Evolutionary conservation across 2,329 filamentous ascomycete genomes (phyloP), one percentile per base, ranked within the genome.

Genomic region (Penicillium rolfsii): DNA sequence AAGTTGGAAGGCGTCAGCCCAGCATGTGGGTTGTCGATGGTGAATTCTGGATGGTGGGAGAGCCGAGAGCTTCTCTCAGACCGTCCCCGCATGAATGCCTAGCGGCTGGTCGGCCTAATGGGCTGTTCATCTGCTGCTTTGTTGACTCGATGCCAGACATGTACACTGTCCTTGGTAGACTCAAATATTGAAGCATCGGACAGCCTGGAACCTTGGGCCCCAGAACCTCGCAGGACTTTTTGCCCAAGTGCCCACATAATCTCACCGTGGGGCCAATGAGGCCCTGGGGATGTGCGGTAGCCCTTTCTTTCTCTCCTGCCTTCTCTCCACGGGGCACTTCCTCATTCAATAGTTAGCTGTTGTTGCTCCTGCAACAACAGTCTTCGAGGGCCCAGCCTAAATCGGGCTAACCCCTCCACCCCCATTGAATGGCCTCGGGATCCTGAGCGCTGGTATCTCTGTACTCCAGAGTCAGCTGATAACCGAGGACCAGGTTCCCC

Each of bases 1-100:
- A 50, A 48, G 8, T 35, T 24, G 52, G 48, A 52, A 52, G 48
- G 56, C 41, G 52, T 59, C 57, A 54, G 40, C 50, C 38, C 57
- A 24, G 50, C 57, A 59, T 55, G 58, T 55, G 52, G 52, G 55
- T 28, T 49, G 56, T 40, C 26, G 53, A 43, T 22, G 30, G 28
- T 14, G 48, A n/a, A 12, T 19, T 50, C 28, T 50, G 48, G 48
- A 33, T 50, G 28, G 48, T 50, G 28, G 46, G 35, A 6, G 48
- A 30, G 9, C 14, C 24, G 48, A 9, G 48, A 50, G 28, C 48
- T 24, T 50, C 48, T 30, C 26, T 26, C 7, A 35, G 4, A 14
- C n/a, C 48, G 48, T 35, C 22, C 30, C 24, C 16, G 14, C 12
- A 43, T 43, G 28, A 24, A 46, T 46, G 43, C 43, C 43, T 28